A percentile compares a stretch with the other conserved stretches of the same genome.
phyloP scores from a whole-genome alignment of 2,329 filamentous ascomycete genomes.

The Sphaceloma murrayae region DNA sequence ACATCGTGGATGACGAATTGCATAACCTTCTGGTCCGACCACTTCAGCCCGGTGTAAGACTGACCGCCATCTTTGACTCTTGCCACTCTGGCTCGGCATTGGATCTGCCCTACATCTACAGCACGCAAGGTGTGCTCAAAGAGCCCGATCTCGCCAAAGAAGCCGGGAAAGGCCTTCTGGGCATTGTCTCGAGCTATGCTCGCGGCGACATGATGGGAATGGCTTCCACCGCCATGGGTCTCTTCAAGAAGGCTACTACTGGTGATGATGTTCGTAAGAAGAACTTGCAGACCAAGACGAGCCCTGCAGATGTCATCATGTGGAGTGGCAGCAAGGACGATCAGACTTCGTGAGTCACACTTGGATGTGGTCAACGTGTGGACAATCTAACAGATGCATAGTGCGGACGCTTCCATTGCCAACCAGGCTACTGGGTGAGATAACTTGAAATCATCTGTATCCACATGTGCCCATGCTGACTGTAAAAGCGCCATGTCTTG shows the following conservation, averaged over 20 bases:
- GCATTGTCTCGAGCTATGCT: slow-evolving; percentile 66
- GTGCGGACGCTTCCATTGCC: slow-evolving; percentile 79
- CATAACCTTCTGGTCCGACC: slow-evolving; percentile 69
- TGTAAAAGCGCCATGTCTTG: slow-evolving; percentile 72
- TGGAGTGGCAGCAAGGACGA: slow-evolving; percentile 95
- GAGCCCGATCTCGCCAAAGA: slow-evolving; percentile 75
- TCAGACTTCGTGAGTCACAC: slow-evolving; percentile 70
- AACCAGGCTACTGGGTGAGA: slow-evolving; percentile 68
- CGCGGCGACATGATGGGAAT: slow-evolving; percentile 76
- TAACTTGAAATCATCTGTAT: background rate
- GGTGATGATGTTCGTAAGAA: slow-evolving; percentile 72
- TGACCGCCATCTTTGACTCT: slow-evolving; percentile 73
- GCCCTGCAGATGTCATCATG: slow-evolving; percentile 91
- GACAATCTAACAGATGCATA: slow-evolving; percentile 30
- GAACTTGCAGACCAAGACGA: slow-evolving; percentile 81
- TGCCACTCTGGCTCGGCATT: slow-evolving; percentile 71
- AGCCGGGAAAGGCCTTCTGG: slow-evolving; percentile 61
- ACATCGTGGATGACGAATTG: slow-evolving; percentile 78
- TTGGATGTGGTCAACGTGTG: slow-evolving; percentile 11
- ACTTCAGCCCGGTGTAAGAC: slow-evolving; percentile 70
- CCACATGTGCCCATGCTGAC: background rate
- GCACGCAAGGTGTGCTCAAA: slow-evolving; percentile 69
- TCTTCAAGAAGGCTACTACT: slow-evolving; percentile 78
- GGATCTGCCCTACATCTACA: slow-evolving; percentile 72
- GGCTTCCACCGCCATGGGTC: slow-evolving; percentile 65